Evolutionary conservation across 2,329 filamentous ascomycete genomes (phyloP).

Genomic region (Venturia effusa): DNA sequence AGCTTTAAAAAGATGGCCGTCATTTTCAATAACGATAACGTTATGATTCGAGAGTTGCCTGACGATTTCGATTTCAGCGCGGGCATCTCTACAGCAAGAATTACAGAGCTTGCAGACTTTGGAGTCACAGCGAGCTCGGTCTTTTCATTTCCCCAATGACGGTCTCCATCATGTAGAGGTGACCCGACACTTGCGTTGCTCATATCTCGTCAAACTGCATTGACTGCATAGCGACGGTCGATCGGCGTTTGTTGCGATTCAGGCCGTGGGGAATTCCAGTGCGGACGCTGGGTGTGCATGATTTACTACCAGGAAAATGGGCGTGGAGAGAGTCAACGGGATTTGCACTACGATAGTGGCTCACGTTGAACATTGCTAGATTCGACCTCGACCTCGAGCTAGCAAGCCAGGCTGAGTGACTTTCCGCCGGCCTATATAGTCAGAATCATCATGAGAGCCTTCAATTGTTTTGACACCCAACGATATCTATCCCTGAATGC

Average conservation of each 20-base stretch:
- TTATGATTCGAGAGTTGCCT: constrained; percentile 42
- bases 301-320: not conserved
- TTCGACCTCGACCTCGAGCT: no score
- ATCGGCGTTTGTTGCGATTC: not conserved
- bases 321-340: not conserved
- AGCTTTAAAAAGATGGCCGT: constrained; percentile 53
- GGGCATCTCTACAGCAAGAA: constrained; percentile 8
- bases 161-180: not conserved
- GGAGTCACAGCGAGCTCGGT: not conserved
- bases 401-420: not conserved
- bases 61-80: constrained; percentile 27
- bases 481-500: not conserved
- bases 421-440: no score
- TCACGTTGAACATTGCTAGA: not conserved
- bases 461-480: not conserved
- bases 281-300: not conserved
- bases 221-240: not conserved
- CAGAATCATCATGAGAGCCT: no score
- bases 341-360: not conserved
- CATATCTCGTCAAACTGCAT: not conserved
- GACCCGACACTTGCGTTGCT: not conserved
- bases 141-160: not conserved
- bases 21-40: constrained; percentile 45
- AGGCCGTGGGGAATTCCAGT: not conserved
- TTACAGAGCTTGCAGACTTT: not conserved